These are phyloP conservation scores for Trichoderma sp. DNA, from an alignment of 2,329 filamentous ascomycete species.

Conservation along the genomic window DNA sequence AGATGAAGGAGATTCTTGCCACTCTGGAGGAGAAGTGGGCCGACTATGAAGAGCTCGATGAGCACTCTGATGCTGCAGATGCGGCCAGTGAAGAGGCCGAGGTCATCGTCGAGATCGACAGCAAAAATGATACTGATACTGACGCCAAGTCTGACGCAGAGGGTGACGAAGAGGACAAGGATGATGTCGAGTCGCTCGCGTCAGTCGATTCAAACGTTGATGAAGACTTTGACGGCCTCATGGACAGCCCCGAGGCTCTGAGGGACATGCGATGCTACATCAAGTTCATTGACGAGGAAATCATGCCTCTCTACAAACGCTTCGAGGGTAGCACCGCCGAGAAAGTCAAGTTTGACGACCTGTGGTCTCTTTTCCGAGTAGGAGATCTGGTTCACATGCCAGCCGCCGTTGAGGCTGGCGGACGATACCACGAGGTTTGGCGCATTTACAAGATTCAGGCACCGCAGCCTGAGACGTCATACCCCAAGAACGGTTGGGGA, in stretches of 20 bases:
- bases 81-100: constrained; percentile 35
- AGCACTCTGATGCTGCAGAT: constrained; percentile 35
- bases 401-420: constrained; percentile 39
- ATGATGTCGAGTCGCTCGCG: constrained; percentile 40
- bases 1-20: constrained; percentile 46
- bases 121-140: background rate
- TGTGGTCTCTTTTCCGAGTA: constrained; percentile 48
- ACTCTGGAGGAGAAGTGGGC: constrained; percentile 49
- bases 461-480: constrained; percentile 39
- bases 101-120: constrained; percentile 35
- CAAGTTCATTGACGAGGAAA: constrained; percentile 48
- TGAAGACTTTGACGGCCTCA: constrained; percentile 42
- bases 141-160: constrained; percentile 29
- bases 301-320: constrained; percentile 44
- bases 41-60: constrained; percentile 41
- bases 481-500: constrained; percentile 41
- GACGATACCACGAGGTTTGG: constrained; percentile 47
- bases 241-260: constrained; percentile 47
- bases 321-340: constrained; percentile 38
- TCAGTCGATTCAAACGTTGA: constrained; percentile 46
- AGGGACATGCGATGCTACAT: constrained; percentile 50
- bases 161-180: constrained; percentile 33
- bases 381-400: constrained; percentile 50
- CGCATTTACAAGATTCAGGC: constrained; percentile 42
- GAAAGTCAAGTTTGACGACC: constrained; percentile 46